These are phyloP conservation scores for Hirsutella thompsonii DNA, from an alignment of 2,329 filamentous ascomycete genomes.

Conservation along the genomic window DNA sequence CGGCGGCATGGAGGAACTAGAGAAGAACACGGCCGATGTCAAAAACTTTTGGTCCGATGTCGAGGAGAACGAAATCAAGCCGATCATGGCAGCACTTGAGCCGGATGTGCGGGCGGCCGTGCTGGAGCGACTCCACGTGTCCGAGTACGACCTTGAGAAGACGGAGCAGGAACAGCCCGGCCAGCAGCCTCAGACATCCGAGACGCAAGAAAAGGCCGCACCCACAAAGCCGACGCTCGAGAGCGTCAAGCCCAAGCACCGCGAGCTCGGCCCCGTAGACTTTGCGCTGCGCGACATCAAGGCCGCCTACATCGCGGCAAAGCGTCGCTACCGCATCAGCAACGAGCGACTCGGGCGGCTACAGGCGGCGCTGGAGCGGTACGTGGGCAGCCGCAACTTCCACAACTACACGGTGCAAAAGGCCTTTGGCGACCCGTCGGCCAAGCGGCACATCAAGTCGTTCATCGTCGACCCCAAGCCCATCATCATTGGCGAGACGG, in stretches of 20 bases:
- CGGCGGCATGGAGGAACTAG: constrained; percentile 56
- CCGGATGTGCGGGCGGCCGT: constrained; percentile 51
- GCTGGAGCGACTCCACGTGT: constrained; percentile 43
- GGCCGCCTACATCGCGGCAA: constrained; percentile 67
- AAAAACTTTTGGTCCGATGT: constrained; percentile 70
- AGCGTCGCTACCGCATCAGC: constrained; percentile 73
- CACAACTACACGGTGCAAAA: constrained; percentile 98
- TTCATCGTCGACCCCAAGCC: constrained; percentile 68
- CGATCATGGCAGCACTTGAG: constrained; percentile 48
- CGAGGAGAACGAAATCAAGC: constrained; percentile 70
- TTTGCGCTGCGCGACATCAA: constrained; percentile 63
- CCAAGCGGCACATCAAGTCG: constrained; percentile 84
- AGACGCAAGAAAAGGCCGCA: constrained; percentile 7
- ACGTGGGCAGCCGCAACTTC: constrained; percentile 78
- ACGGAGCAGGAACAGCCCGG: constrained; percentile 8
- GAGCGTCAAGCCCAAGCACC: constrained; percentile 24
- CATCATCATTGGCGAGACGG: constrained; percentile 77
- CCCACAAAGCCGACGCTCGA: constrained; percentile 12
- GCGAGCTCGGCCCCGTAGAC: constrained; percentile 40
- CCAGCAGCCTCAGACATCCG: constrained; percentile 10
- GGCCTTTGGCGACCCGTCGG: constrained; percentile 63
- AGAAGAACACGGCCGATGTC: constrained; percentile 62
- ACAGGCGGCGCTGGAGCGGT: constrained; percentile 60
- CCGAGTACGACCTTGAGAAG: constrained; percentile 12
- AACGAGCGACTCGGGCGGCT: constrained; percentile 58